phyloP scores from a whole-genome alignment of 2,329 filamentous ascomycete genomes.

The Calonectria naviculata region DNA sequence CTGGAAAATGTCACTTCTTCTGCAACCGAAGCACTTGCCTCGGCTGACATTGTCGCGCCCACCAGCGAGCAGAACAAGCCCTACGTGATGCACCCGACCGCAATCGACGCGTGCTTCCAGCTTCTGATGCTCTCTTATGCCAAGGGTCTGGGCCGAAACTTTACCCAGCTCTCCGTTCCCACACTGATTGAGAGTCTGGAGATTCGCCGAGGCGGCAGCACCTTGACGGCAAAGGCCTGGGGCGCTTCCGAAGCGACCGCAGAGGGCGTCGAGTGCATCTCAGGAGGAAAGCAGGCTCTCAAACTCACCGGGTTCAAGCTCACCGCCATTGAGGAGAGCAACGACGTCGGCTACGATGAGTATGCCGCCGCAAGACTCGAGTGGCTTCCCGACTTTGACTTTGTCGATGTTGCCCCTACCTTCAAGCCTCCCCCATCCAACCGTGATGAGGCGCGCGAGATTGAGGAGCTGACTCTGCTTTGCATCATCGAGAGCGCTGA shows the following conservation, averaged over 20 bases:
- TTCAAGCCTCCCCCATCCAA: conserved; percentile 31
- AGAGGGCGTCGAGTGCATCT: background rate
- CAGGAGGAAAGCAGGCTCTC: background rate
- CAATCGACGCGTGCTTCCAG: conserved; percentile 16
- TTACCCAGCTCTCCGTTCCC: conserved; percentile 37
- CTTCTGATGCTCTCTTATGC: conserved; percentile 20
- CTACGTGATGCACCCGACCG: conserved; percentile 51
- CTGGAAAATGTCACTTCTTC: conserved; percentile 31
- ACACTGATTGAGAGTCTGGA: conserved; percentile 36
- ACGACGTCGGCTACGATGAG: conserved; percentile 25
- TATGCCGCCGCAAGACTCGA: conserved; percentile 42
- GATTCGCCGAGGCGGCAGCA: background rate
- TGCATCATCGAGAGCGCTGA: conserved; percentile 37
- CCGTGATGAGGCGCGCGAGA: conserved; percentile 23
- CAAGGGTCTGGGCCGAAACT: conserved; percentile 33
- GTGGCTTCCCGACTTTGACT: conserved; percentile 47
- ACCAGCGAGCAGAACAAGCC: conserved; percentile 33
- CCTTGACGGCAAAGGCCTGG: background rate
- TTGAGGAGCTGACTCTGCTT: conserved; percentile 45
- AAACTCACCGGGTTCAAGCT: conserved; percentile 31
- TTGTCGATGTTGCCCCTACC: conserved; percentile 36
- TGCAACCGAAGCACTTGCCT: conserved; percentile 29
- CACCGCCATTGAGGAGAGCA: conserved; percentile 35
- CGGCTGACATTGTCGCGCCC: conserved; percentile 24
- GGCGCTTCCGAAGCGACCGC: background rate